Evolutionary conservation across 345 rosid genomes (phyloP), one percentile per base, ranked within the genome.

Genomic region (Clarkia xantiana): DNA sequence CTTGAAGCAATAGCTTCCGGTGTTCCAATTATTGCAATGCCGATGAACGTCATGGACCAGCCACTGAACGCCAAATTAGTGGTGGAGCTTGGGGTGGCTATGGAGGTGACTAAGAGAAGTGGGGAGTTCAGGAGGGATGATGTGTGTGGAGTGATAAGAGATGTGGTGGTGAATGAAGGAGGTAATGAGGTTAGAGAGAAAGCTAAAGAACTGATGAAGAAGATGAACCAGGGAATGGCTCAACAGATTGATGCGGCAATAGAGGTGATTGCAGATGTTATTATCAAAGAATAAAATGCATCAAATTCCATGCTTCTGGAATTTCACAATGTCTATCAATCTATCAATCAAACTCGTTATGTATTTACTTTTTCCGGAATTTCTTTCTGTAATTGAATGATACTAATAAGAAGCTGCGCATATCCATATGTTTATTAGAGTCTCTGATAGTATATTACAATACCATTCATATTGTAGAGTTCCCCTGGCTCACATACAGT

Each of bases 1-100:
- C 48, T 66, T 42, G 71, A 73, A 17, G 62, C 65, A 10, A 54
- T 73, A 34, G 54, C 40, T 18, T 66, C 38, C 14, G 72, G 74
- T 3, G 70, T 66, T 1, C 75, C 75, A 9, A 58, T 70, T 6
- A 59, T 70, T 29, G 72, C 65, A 17, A 49, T 73, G 53, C 61
- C 72, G 0, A 55, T 66, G 72, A 56, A 51, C 18, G n/a, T n/a
- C n/a, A 46, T 54, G 47, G 75, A 73, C 14, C 72, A 66, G 54
- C 72, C 63, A 0, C 7, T 55, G 14, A 61, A 64, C 53, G 63
- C 68, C 14, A 64, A 23, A 39, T 14, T 73, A 25, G 61, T 68
- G 16, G 68, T 41, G 23, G 61, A 68, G 11, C 39, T 44, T 56
- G 73, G 71, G 17, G 68, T 62, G 6, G 77, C 59, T 8, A 25